phyloP scores from a whole-genome alignment of 495 filamentous ascomycete genomes.

The Aspergillus cavernicola region DNA sequence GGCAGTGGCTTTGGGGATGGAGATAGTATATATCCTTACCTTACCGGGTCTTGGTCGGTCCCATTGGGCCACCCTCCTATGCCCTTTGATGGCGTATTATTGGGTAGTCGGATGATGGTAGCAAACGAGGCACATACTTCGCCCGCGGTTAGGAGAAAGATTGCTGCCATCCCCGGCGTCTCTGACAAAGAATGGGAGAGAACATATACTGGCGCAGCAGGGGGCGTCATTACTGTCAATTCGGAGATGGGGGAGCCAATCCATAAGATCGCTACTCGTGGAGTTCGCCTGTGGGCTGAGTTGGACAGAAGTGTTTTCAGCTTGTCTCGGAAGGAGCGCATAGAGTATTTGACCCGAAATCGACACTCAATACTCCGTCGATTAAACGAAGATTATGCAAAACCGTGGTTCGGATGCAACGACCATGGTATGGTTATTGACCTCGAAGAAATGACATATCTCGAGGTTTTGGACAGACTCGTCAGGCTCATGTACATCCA shows the following conservation, averaged over 20 bases:
- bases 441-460: slow-evolving; percentile 39
- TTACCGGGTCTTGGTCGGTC: slow-evolving; percentile 43
- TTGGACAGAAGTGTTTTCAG: slow-evolving; percentile 37
- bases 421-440: slow-evolving; percentile 22
- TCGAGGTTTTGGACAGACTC: slow-evolving; percentile 29
- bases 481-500: slow-evolving; percentile 34
- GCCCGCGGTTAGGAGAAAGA: slow-evolving; percentile 25
- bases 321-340: slow-evolving; percentile 23
- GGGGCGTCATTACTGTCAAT: slow-evolving; percentile 36
- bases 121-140: slow-evolving; percentile 41
- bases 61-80: slow-evolving; percentile 38
- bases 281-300: slow-evolving; percentile 35
- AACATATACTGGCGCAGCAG: slow-evolving; percentile 23
- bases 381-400: slow-evolving; percentile 36
- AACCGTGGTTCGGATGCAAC: slow-evolving; percentile 38
- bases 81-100: slow-evolving; percentile 48
- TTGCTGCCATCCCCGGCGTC: slow-evolving; percentile 28
- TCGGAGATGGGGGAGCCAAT: slow-evolving; percentile 46
- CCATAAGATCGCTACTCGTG: slow-evolving; percentile 40
- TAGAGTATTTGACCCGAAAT: slow-evolving; percentile 22
- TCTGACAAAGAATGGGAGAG: slow-evolving; percentile 27
- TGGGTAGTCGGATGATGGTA: slow-evolving; percentile 50
- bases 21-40: slow-evolving; percentile 46
- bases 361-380: slow-evolving; percentile 26
- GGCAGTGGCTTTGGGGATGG: slow-evolving; percentile 48